Evolutionary conservation across 805 yeast genomes (phyloP), one percentile per base, ranked within the genome.

Genomic region (Phaffomyces antillensis): DNA sequence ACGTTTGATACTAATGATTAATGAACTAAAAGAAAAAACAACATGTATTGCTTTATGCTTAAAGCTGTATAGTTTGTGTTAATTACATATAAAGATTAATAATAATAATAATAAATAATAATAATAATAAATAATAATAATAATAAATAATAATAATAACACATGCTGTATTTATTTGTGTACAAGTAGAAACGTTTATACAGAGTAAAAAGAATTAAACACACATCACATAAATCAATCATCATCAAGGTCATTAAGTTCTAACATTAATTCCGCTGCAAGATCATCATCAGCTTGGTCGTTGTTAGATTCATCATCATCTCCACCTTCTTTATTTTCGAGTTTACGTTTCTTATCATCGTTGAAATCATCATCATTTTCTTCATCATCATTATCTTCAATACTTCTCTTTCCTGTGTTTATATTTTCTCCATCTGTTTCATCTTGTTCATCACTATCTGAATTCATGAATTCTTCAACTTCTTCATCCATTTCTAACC

Each of bases 391-490:
- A 15, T 30, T 20, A 15, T 31, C 41, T 11, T 30, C 16, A 7
- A n/a, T n/a, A 26, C 18, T 17, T 30, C 40, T 38, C 20, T 38
- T 38, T 23, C 24, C 34, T 11, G 17, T 23, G 5, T 16, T 20
- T 4, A 26, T 25, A 4, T 34, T 25, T 13, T 35, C 39, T 4
- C 52, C 51, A 3, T 53, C 55, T 2, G 51, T 58, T 8, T 56
- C 62, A 1, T 53, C 59, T 3, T 56, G 61, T 1, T 53, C 59
- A 3, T 56, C 61, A 17, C 58, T 62, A 13, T 58, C 51, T 66
- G 75, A 49, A 75, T 76, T 52, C 74, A 30, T 35, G n/a, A 54
- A 81, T 40, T 76, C 79, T 44, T 75, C 78, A 11, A 79, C 77
- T 31, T 77, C 82, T 23, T 64, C 66, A 59, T 76, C 79, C 30